Conservation (phyloP, 2,329 filamentous ascomycete species). For the Phyllosticta citriasiana region DNA sequence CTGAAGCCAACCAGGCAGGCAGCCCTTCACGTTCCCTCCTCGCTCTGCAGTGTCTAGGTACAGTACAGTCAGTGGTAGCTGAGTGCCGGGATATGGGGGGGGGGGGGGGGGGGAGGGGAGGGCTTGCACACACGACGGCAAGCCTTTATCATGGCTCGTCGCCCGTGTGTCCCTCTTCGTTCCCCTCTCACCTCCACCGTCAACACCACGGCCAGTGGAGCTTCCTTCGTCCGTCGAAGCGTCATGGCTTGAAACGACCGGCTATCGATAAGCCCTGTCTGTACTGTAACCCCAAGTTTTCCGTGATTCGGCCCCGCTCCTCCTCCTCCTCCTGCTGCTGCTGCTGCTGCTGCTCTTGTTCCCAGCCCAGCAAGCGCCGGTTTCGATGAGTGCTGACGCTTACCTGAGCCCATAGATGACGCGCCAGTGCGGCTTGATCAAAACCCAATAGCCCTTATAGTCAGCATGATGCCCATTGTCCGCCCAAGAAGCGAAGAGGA, state of each 20-base stretch:
- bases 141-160: not conserved
- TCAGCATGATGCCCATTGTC: not conserved
- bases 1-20: not conserved
- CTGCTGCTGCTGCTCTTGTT: not conserved
- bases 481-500: not conserved
- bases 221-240: not conserved
- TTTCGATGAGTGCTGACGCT: slow-evolving; percentile 7
- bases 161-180: not conserved
- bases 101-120: no score
- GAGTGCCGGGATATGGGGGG: not conserved
- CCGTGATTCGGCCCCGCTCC: slow-evolving; percentile 9
- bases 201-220: not conserved
- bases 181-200: not conserved
- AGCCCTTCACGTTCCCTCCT: not conserved
- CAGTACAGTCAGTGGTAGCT: not conserved
- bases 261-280: slow-evolving; percentile 6
- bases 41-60: not conserved
- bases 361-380: not conserved
- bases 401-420: slow-evolving; percentile 7
- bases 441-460: not conserved
- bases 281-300: not conserved
- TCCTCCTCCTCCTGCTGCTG: not conserved
- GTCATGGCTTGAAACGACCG: slow-evolving; percentile 1
- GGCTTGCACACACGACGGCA: not conserved
- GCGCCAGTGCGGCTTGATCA: not conserved